phyloP scores from a whole-genome alignment of 2,329 filamentous ascomycete genomes.

The Nothopassalora personata region DNA sequence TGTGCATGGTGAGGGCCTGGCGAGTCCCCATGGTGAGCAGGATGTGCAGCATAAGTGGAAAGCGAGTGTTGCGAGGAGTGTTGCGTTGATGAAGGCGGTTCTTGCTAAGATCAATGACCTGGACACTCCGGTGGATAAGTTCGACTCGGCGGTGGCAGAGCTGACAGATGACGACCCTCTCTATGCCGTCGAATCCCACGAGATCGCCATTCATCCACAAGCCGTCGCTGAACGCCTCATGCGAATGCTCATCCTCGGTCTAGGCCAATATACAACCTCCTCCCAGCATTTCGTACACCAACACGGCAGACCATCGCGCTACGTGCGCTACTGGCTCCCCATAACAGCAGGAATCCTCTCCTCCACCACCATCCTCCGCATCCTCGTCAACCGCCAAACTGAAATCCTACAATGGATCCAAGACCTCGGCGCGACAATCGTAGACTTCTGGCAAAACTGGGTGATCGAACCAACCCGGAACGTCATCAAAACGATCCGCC shows the following conservation, averaged over 20 bases:
- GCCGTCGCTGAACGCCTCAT: slow-evolving; percentile 63
- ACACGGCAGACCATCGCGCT: slow-evolving; percentile 68
- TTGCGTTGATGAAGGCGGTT: slow-evolving; percentile 81
- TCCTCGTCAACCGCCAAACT: slow-evolving; percentile 67
- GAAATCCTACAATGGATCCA: slow-evolving; percentile 75
- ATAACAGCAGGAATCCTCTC: slow-evolving; percentile 66
- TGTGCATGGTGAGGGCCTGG: slow-evolving; percentile 30
- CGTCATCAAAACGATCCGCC: slow-evolving; percentile 84
- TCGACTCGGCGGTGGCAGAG: slow-evolving; percentile 52
- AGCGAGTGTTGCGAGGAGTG: slow-evolving; percentile 69
- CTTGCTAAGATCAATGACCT: slow-evolving; percentile 64
- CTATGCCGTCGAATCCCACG: slow-evolving; percentile 35
- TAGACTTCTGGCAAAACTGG: slow-evolving; percentile 97
- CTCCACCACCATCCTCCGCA: slow-evolving; percentile 76
- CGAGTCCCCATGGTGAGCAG: slow-evolving; percentile 9
- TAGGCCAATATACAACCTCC: slow-evolving; percentile 61
- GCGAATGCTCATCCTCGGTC: slow-evolving; percentile 60
- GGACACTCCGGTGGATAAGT: slow-evolving; percentile 50
- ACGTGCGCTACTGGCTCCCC: slow-evolving; percentile 87
- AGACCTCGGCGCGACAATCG: slow-evolving; percentile 69
- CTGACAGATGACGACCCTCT: slow-evolving; percentile 50
- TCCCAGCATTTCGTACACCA: slow-evolving; percentile 53
- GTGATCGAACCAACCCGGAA: slow-evolving; percentile 79
- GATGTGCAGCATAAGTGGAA: slow-evolving; percentile 55
- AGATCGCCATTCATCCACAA: slow-evolving; percentile 36